Conservation (phyloP, 108 stramenopile genomes). For the Poteriospumella lacustris region DNA sequence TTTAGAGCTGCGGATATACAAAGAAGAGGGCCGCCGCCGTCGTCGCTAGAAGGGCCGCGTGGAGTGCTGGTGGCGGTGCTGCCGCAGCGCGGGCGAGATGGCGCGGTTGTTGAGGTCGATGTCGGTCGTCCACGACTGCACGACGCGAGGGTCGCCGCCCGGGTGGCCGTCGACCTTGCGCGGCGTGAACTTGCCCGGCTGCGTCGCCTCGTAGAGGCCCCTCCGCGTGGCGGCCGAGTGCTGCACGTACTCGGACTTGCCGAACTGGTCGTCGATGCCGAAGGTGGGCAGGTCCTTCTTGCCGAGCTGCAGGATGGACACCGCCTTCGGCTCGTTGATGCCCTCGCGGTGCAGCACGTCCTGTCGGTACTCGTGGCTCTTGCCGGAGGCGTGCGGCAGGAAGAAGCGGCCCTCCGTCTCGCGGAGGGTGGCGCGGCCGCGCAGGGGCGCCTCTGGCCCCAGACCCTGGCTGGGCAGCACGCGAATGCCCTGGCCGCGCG, state of each 20-base stretch:
- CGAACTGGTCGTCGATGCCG: conserved; percentile 46
- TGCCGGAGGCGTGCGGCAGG: not conserved
- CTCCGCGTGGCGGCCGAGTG: not conserved
- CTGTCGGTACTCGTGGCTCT: conserved; percentile 40
- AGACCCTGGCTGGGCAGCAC: too few relatives aligned
- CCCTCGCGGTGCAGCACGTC: conserved; percentile 40
- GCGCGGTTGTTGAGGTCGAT: not conserved
- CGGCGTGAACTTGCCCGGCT: conserved; percentile 1
- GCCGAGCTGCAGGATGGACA: conserved; percentile 36
- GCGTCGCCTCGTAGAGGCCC: not conserved
- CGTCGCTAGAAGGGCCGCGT: too few relatives aligned
- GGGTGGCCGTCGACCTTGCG: not conserved
- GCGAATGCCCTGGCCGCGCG: too few relatives aligned
- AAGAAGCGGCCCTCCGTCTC: not conserved
- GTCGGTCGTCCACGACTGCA: not conserved
- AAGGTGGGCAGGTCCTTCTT: conserved; percentile 35
- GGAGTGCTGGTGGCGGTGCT: too few relatives aligned
- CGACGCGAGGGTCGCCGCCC: not conserved
- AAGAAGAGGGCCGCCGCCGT: too few relatives aligned
- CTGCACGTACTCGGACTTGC: conserved; percentile 31
- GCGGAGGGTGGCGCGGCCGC: not conserved
- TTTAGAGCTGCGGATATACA: too few relatives aligned
- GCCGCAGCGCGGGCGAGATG: too few relatives aligned
- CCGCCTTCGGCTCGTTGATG: conserved; percentile 37
- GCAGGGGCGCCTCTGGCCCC: not conserved